These are phyloP conservation scores for Talaromyces piceae DNA, from an alignment of 2,329 filamentous ascomycete species.

Conservation along the genomic window DNA sequence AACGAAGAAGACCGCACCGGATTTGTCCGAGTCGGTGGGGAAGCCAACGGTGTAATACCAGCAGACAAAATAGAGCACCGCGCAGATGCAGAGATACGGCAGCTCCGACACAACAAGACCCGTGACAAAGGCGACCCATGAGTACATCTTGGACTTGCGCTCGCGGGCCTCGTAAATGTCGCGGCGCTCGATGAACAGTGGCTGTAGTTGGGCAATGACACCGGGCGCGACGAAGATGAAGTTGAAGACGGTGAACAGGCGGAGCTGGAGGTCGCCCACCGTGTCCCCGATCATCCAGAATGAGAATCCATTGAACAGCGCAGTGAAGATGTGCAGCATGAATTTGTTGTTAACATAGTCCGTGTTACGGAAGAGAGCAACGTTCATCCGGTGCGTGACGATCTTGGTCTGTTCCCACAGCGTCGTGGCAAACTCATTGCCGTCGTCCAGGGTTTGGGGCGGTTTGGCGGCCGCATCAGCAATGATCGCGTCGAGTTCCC, in stretches of 20 bases:
- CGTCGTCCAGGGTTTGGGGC: conserved; percentile 34
- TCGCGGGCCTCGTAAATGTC: conserved; percentile 60
- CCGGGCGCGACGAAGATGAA: conserved; percentile 49
- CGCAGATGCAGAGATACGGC: conserved; percentile 55
- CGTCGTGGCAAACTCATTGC: conserved; percentile 59
- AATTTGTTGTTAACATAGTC: conserved; percentile 62
- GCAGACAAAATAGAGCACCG: conserved; percentile 58
- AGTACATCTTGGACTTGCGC: conserved; percentile 62
- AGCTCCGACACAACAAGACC: conserved; percentile 62
- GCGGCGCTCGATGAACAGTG: conserved; percentile 62
- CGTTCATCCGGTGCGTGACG: conserved; percentile 60
- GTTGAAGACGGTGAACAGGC: conserved; percentile 63
- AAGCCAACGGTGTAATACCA: conserved; percentile 68
- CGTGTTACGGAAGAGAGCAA: conserved; percentile 58
- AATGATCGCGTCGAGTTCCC: conserved; percentile 60
- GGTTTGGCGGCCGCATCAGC: conserved; percentile 35
- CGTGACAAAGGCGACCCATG: conserved; percentile 62
- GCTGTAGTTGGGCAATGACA: conserved; percentile 47
- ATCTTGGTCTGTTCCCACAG: conserved; percentile 55
- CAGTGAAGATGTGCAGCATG: conserved; percentile 45
- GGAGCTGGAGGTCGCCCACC: conserved; percentile 60
- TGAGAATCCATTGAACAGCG: conserved; percentile 45
- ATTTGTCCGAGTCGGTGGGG: conserved; percentile 45
- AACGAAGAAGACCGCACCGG: conserved; percentile 57
- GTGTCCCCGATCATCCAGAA: conserved; percentile 62